These are phyloP conservation scores for Apiospora malaysiana DNA, from an alignment of 2,329 filamentous ascomycete genomes.

Conservation along the genomic window DNA sequence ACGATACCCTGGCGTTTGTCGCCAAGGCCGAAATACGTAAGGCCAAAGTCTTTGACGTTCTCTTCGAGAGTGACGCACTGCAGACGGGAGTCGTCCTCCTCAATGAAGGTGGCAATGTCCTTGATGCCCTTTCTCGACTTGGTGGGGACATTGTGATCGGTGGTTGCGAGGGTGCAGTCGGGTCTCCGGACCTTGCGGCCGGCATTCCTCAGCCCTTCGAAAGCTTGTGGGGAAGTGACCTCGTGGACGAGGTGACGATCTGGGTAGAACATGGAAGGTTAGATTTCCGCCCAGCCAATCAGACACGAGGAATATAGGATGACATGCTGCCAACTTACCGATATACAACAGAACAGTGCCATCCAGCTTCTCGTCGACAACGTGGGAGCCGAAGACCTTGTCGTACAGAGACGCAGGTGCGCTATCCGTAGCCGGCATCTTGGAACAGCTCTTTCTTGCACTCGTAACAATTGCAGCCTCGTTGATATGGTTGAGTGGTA, in stretches of 20 bases:
- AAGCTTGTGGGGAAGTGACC: constrained; percentile 99
- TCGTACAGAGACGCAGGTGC: constrained; percentile 85
- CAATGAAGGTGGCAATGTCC: constrained; percentile 90
- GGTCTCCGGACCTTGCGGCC: constrained; percentile 86
- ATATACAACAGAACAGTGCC: constrained; percentile 94
- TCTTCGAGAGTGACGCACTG: constrained; percentile 97
- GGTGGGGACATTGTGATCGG: constrained; percentile 97
- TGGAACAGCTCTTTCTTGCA: neutral
- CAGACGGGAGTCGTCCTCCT: constrained; percentile 89
- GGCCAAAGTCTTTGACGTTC: constrained; percentile 94
- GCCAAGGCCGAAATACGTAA: constrained; percentile 96
- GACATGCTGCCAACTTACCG: constrained; percentile 68
- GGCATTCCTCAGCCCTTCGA: constrained; percentile 92
- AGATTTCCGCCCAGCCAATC: neutral
- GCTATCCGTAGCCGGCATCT: constrained; percentile 76
- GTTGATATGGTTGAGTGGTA: neutral
- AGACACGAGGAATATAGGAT: constrained; percentile 4
- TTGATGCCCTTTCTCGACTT: constrained; percentile 90
- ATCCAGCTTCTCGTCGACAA: constrained; percentile 94
- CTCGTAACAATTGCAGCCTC: neutral
- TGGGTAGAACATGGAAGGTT: constrained; percentile 40
- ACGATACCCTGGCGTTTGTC: constrained; percentile 98
- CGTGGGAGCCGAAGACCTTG: constrained; percentile 94
- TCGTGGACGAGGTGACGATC: constrained; percentile 97
- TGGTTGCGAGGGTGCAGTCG: constrained; percentile 95